Evolutionary conservation across 805 yeast species (phyloP).

Genomic region (Candida insectalens): DNA sequence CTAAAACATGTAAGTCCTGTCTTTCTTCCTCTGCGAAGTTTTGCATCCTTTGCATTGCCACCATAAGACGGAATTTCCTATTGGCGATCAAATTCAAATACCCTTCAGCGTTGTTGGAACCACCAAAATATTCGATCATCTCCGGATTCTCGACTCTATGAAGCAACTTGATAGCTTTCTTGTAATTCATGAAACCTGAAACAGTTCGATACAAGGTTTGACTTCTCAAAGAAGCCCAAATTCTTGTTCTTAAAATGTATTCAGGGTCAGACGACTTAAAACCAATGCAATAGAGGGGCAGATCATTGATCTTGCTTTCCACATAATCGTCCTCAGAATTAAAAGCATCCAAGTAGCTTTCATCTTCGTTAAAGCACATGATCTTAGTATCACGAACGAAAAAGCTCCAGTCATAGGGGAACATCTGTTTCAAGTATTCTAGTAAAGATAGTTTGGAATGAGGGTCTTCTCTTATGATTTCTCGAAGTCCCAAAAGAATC

Average conservation of each 20-base stretch:
- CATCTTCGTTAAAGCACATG: conserved; percentile 48
- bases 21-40: conserved; percentile 55
- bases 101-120: conserved; percentile 38
- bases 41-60: conserved; percentile 82
- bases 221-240: conserved; percentile 80
- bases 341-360: conserved; percentile 7
- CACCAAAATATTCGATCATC: conserved; percentile 31
- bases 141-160: conserved; percentile 59
- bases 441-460: conserved; percentile 47
- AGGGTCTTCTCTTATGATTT: conserved; percentile 35
- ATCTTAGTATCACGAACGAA: conserved; percentile 71
- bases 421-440: conserved; percentile 67
- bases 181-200: conserved; percentile 76
- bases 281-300: conserved; percentile 67
- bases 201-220: conserved; percentile 80
- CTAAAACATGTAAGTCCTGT: conserved; percentile 56
- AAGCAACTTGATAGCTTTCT: conserved; percentile 60
- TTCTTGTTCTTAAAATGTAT: conserved; percentile 59
- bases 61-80: conserved; percentile 69
- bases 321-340: conserved; percentile 25
- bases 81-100: conserved; percentile 66
- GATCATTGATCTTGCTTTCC: conserved; percentile 41
- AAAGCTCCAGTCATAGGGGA: conserved; percentile 70
- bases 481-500: conserved; percentile 33
- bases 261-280: conserved; percentile 59